Conservation (phyloP, 768 basidiomycete species). For the Symmetrospora coprosmae region DNA sequence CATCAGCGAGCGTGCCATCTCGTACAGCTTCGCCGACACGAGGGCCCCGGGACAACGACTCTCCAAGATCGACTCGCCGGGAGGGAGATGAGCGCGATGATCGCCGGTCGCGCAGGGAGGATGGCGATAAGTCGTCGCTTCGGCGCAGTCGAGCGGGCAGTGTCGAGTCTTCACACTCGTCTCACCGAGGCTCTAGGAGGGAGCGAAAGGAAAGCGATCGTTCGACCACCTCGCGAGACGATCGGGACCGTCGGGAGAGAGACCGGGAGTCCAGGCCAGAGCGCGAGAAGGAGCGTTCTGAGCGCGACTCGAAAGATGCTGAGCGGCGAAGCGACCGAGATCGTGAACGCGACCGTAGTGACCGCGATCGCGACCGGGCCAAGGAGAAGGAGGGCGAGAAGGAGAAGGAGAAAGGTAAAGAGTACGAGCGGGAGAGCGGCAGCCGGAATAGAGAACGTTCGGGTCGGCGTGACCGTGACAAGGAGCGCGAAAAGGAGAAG, state of each 20-base stretch:
- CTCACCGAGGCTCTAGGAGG: neutral
- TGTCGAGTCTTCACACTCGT: conserved; percentile 23
- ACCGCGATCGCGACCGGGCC: conserved; percentile 39
- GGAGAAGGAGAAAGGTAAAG: conserved; percentile 38
- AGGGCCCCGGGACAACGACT: neutral
- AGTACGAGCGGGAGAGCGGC: neutral
- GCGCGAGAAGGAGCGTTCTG: conserved; percentile 22
- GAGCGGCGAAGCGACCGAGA: conserved; percentile 38
- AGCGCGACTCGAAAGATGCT: conserved; percentile 34
- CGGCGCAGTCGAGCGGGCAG: conserved; percentile 9
- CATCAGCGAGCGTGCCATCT: neutral
- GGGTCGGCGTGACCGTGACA: neutral
- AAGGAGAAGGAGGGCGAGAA: conserved; percentile 44
- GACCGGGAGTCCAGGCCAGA: too few relatives aligned
- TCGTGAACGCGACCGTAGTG: conserved; percentile 36
- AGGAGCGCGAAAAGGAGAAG: neutral
- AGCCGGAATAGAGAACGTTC: neutral
- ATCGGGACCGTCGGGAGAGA: conserved; percentile 23
- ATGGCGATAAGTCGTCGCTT: neutral
- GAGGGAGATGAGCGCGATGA: conserved; percentile 12
- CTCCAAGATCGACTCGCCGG: neutral
- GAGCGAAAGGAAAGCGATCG: conserved; percentile 4
- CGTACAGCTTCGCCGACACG: neutral
- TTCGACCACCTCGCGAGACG: too few relatives aligned
- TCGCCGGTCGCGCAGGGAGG: neutral